Percentiles rank a stretch among this genome's conserved stretches.
Evolutionary conservation across 345 rosid genomes (phyloP).

Genomic region (Bruguiera gymnorhiza): DNA sequence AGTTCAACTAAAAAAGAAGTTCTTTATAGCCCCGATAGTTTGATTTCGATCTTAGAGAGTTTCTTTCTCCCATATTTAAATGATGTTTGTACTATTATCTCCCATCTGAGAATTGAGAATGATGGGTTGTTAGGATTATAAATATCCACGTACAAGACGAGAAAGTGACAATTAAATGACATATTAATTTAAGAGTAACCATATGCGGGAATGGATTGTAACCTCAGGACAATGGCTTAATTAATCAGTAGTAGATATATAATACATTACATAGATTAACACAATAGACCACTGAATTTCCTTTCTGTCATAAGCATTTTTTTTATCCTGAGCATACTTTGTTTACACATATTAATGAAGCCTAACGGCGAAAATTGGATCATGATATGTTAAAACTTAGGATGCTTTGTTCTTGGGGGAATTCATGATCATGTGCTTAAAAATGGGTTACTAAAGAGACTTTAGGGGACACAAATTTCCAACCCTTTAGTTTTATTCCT

Average conservation of each 20-base stretch:
- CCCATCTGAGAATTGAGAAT: too few species aligned
- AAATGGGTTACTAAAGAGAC: slow-evolving; percentile 27
- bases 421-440: slow-evolving; percentile 24
- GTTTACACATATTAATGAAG: neutral
- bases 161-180: too few species aligned
- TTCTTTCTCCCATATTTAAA: neutral
- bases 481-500: slow-evolving; percentile 31
- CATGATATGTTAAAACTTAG: slow-evolving; percentile 25
- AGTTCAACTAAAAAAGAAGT: too few species aligned
- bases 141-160: too few species aligned
- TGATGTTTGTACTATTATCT: neutral
- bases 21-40: too few species aligned
- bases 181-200: too few species aligned
- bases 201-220: too few species aligned
- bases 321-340: too few species aligned
- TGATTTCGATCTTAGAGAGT: too few species aligned
- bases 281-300: neutral
- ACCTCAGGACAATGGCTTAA: too few species aligned
- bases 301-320: neutral
- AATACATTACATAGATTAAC: neutral
- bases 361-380: slow-evolving; percentile 19
- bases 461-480: slow-evolving; percentile 47
- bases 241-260: neutral
- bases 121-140: too few species aligned
- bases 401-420: slow-evolving; percentile 32